phyloP scores from a whole-genome alignment of 169 alveolate species.

The Plasmodium cynomolgi region DNA sequence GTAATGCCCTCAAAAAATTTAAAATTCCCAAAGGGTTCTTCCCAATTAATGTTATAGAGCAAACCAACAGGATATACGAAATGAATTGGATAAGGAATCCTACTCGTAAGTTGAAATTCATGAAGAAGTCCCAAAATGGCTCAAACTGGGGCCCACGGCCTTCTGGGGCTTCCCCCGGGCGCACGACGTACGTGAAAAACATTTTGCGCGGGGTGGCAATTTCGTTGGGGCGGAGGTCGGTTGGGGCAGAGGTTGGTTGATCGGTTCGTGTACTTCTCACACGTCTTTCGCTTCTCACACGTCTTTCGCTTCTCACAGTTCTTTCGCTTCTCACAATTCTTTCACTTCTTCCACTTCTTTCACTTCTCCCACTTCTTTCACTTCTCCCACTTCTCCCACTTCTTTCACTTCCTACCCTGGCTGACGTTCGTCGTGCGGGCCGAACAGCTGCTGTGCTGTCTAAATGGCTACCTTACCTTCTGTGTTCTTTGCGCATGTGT shows the following conservation, averaged over 20 bases:
- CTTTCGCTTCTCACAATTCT: too few species aligned
- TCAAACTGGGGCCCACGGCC: slow-evolving; percentile 94
- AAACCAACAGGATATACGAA: slow-evolving; percentile 79
- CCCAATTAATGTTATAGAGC: slow-evolving; percentile 85
- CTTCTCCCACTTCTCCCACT: neutral
- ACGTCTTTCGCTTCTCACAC: too few species aligned
- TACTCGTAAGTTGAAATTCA: slow-evolving; percentile 89
- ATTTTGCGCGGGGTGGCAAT: slow-evolving; percentile 70
- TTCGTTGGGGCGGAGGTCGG: neutral
- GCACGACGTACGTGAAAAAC: slow-evolving; percentile 94
- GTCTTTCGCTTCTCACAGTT: too few species aligned
- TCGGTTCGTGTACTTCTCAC: neutral
- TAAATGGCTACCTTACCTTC: neutral
- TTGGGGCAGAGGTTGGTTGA: neutral
- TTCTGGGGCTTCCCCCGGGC: slow-evolving; percentile 96
- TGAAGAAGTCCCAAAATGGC: slow-evolving; percentile 91
- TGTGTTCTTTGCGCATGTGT: neutral
- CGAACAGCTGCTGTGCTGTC: neutral
- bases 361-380: too few species aligned
- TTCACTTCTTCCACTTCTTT: neutral
- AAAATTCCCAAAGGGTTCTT: slow-evolving; percentile 87
- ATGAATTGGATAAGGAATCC: slow-evolving; percentile 87
- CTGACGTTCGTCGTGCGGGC: neutral
- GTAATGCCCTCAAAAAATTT: slow-evolving; percentile 87
- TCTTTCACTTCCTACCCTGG: neutral